phyloP scores from a whole-genome alignment of 306 rosid species.

The Rosa chinensis region DNA sequence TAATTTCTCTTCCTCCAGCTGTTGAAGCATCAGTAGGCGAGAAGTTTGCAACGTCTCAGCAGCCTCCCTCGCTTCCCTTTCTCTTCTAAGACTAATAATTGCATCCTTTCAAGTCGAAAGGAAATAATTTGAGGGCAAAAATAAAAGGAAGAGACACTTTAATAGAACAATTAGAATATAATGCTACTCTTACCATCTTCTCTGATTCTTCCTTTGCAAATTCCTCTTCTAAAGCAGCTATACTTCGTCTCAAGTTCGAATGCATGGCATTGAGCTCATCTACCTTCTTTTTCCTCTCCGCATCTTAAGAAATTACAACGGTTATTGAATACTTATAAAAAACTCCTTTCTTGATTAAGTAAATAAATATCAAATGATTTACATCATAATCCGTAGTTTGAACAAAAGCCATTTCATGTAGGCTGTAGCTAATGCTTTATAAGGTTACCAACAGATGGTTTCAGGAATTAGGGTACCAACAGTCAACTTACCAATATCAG shows the following conservation, averaged over 20 bases:
- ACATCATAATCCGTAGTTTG: too few species aligned
- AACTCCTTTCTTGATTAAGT: not conserved
- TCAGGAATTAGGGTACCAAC: too few species aligned
- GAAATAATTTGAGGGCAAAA: conserved; percentile 11
- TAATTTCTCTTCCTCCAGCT: conserved; percentile 52
- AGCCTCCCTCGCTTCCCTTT: conserved; percentile 63
- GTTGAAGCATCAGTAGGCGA: conserved; percentile 59
- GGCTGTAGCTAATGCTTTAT: too few species aligned
- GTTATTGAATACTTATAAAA: not conserved
- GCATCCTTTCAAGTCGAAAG: conserved; percentile 56
- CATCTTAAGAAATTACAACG: conserved; percentile 46
- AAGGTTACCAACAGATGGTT: too few species aligned
- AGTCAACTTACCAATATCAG: conserved; percentile 31
- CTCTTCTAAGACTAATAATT: conserved; percentile 48
- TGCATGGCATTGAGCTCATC: conserved; percentile 46
- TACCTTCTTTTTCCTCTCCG: conserved; percentile 53
- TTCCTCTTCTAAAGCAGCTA: conserved; percentile 54
- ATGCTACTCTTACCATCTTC: conserved; percentile 48
- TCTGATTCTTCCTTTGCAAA: conserved; percentile 55
- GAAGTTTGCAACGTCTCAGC: conserved; percentile 44
- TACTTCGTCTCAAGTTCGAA: conserved; percentile 48
- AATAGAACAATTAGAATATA: too few species aligned
- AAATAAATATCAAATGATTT: too few species aligned
- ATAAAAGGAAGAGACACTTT: not conserved
- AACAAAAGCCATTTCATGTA: too few species aligned